These are phyloP conservation scores for Hondaea fermentalgiana DNA, from an alignment of 108 stramenopile species.

Conservation along the genomic window DNA sequence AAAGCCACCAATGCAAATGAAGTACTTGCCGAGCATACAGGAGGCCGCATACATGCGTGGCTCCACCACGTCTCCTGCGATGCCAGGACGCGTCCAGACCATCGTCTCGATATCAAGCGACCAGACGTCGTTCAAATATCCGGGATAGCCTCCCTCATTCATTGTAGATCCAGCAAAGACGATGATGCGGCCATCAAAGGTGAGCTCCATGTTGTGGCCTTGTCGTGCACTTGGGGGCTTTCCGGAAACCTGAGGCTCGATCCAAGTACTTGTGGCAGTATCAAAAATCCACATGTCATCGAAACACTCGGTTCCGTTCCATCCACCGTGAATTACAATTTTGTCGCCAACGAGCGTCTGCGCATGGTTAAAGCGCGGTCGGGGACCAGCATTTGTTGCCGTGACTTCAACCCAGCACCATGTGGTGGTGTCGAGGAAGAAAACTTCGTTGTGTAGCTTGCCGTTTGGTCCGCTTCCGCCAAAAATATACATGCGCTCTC, in stretches of 20 bases:
- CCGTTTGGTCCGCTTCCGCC: conserved; percentile 47
- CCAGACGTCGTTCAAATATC: conserved; percentile 39
- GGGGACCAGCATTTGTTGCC: conserved; percentile 36
- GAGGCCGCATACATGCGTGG: background rate
- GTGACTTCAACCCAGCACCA: conserved; percentile 55
- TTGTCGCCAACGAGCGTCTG: conserved; percentile 50
- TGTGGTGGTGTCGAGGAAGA: conserved; percentile 48
- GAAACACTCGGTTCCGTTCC: conserved; percentile 48
- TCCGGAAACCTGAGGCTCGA: conserved; percentile 43
- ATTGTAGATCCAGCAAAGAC: conserved; percentile 42
- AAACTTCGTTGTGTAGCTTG: conserved; percentile 43
- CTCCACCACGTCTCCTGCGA: background rate
- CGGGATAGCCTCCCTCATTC: conserved; percentile 27
- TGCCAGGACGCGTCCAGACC: conserved; percentile 37
- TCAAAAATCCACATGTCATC: conserved; percentile 61
- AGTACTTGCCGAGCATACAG: background rate
- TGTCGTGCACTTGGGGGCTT: conserved; percentile 36
- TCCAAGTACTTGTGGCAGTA: conserved; percentile 32
- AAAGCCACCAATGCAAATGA: background rate
- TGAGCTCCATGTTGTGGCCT: conserved; percentile 39
- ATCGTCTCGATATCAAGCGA: conserved; percentile 49
- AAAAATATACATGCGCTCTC: conserved; percentile 48
- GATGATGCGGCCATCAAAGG: conserved; percentile 47
- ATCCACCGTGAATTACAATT: conserved; percentile 58
- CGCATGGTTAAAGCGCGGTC: conserved; percentile 44